Evolutionary conservation across 1,139 yeast species (phyloP).

Genomic region (Tardiomyces depauwii): DNA sequence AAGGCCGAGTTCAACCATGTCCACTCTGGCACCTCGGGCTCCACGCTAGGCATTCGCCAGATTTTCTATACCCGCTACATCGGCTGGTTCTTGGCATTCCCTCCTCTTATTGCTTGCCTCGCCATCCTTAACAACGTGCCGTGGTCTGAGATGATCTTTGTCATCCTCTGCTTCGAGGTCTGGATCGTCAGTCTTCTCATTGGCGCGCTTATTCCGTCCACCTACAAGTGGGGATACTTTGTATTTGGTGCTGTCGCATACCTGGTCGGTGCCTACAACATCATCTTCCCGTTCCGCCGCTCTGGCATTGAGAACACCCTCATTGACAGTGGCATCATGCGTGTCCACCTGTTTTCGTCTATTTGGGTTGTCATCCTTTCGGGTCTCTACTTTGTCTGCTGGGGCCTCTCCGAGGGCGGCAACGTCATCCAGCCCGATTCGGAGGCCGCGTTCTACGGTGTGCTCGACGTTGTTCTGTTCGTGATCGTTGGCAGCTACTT

Average conservation of each 20-base stretch:
- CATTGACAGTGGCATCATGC: constrained; percentile 6
- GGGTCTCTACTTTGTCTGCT: constrained; percentile 43
- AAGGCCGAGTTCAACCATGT: constrained; percentile 47
- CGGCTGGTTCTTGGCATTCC: constrained; percentile 59
- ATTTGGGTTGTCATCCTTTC: constrained; percentile 30
- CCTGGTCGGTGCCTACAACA: constrained; percentile 14
- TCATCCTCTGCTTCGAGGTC: constrained; percentile 36
- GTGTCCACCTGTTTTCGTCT: constrained; percentile 10
- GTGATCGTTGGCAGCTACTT: constrained; percentile 28
- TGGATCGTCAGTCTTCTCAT: constrained; percentile 43
- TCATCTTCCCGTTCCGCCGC: constrained; percentile 12
- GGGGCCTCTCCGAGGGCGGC: constrained; percentile 64
- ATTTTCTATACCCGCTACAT: constrained; percentile 54
- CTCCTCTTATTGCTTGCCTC: constrained; percentile 38
- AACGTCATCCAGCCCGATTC: constrained; percentile 53
- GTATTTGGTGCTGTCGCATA: constrained; percentile 28
- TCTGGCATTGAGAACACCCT: constrained; percentile 9
- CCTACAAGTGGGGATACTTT: constrained; percentile 61
- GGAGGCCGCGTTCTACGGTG: constrained; percentile 57
- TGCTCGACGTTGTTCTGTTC: constrained; percentile 37
- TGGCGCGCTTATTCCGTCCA: constrained; percentile 42
- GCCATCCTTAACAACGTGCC: constrained; percentile 36
- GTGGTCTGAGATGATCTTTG: constrained; percentile 28
- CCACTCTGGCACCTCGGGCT: constrained; percentile 22
- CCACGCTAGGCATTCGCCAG: constrained; percentile 37